A percentile compares a stretch with the other conserved stretches of the same genome.
phyloP scores from a whole-genome alignment of 1,139 yeast genomes.

The Pichia sp. region DNA sequence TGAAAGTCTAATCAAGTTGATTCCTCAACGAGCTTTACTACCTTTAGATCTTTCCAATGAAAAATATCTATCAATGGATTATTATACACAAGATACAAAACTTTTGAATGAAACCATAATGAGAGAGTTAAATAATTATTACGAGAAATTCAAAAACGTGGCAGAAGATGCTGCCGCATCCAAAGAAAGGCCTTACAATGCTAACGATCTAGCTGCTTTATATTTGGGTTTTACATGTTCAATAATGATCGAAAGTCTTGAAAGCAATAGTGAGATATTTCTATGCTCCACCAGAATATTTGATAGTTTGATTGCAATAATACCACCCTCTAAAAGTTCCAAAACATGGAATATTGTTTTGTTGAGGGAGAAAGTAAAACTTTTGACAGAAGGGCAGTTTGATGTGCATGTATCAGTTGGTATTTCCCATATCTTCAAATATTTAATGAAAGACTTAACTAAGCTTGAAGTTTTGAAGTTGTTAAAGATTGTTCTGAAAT shows the following conservation, averaged over 20 bases:
- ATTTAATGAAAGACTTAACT: conserved; percentile 32
- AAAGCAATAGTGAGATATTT: conserved; percentile 26
- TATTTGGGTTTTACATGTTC: conserved; percentile 37
- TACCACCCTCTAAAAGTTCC: conserved; percentile 39
- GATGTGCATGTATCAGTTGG: conserved; percentile 42
- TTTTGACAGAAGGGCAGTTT: conserved; percentile 21
- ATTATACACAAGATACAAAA: conserved; percentile 9
- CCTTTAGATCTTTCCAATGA: conserved; percentile 41
- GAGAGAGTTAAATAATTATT: conserved; percentile 24
- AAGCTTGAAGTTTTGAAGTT: conserved; percentile 34
- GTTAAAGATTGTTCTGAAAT: conserved; percentile 38
- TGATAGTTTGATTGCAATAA: conserved; percentile 41
- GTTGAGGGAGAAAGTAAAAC: conserved; percentile 35
- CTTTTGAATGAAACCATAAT: conserved; percentile 23
- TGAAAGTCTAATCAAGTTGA: conserved; percentile 39
- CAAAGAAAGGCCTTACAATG: conserved; percentile 38
- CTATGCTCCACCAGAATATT: conserved; percentile 39
- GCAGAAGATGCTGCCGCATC: background rate
- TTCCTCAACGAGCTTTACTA: conserved; percentile 57
- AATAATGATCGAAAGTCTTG: conserved; percentile 34
- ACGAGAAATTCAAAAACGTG: conserved; percentile 4
- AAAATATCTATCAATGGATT: conserved; percentile 14
- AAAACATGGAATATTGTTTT: conserved; percentile 32
- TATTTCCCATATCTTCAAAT: conserved; percentile 41
- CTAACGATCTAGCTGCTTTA: conserved; percentile 43